Percentiles rank a stretch among this genome's conserved stretches.
These are phyloP conservation scores for Calonectria pauciramosa DNA, from an alignment of 2,329 filamentous ascomycete species.

Conservation along the genomic window DNA sequence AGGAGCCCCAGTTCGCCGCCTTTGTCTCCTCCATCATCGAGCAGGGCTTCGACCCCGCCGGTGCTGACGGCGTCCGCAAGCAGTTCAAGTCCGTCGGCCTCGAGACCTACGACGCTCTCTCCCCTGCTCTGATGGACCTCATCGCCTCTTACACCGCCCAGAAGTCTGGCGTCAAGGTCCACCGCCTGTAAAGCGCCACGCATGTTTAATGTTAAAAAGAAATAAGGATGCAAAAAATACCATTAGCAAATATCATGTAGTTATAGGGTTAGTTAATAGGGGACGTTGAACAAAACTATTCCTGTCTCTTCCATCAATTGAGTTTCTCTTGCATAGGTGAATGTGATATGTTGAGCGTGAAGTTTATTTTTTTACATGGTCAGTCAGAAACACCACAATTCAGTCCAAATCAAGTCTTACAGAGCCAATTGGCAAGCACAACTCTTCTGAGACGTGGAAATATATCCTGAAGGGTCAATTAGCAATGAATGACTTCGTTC, in stretches of 20 bases:
- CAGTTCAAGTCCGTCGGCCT: slow-evolving; percentile 69
- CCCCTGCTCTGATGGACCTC: slow-evolving; percentile 73
- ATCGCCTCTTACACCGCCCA: slow-evolving; percentile 69
- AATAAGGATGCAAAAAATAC: not conserved
- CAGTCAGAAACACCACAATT: accelerated
- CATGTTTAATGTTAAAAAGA: not conserved
- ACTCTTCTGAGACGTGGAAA: not conserved
- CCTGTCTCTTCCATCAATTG: not conserved
- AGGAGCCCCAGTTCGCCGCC: slow-evolving; percentile 78
- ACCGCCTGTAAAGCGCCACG: slow-evolving; percentile 13
- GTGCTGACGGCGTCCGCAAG: slow-evolving; percentile 67
- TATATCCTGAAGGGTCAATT: not conserved
- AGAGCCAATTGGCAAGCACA: not conserved
- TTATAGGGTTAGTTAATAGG: slow-evolving; percentile 13
- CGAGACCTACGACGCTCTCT: slow-evolving; percentile 73
- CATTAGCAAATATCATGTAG: slow-evolving; percentile 15
- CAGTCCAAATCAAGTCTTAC: not conserved
- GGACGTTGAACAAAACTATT: slow-evolving; percentile 10
- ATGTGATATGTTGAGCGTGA: not conserved
- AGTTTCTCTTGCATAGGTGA: not conserved
- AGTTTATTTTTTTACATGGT: too few species aligned
- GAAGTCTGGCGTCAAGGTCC: slow-evolving; percentile 49
- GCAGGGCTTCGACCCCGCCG: slow-evolving; percentile 71
- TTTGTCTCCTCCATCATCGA: slow-evolving; percentile 79
- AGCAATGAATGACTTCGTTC: not conserved